A percentile compares a stretch with the other conserved stretches of the same genome.
Conservation (phyloP, 768 basidiomycete species). For the Boletus barrowsii region DNA sequence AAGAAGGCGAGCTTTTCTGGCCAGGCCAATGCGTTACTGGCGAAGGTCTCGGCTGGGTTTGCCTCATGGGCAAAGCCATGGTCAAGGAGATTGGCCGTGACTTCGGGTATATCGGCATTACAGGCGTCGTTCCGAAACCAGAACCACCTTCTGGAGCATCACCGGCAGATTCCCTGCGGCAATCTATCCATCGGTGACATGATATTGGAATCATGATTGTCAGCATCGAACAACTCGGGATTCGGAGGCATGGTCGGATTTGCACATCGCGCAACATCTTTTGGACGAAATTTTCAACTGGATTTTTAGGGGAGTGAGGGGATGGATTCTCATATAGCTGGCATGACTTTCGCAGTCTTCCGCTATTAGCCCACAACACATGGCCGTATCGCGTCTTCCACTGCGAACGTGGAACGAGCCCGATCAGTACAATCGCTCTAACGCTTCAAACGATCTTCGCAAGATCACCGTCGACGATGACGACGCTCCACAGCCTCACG, state of each 20-base stretch:
- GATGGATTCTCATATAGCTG: slow-evolving; percentile 16
- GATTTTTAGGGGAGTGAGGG: slow-evolving; percentile 14
- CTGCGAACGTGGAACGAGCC: slow-evolving; percentile 22
- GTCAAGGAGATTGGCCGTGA: slow-evolving; percentile 76
- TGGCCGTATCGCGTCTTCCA: slow-evolving; percentile 13
- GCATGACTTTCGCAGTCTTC: slow-evolving; percentile 10
- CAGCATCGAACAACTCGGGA: slow-evolving; percentile 25
- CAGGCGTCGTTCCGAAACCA: slow-evolving; percentile 71
- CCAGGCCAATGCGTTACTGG: slow-evolving; percentile 70
- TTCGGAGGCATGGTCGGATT: slow-evolving; percentile 26
- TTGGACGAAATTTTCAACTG: slow-evolving; percentile 28
- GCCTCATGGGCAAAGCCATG: slow-evolving; percentile 84
- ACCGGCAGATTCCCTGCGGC: slow-evolving; percentile 30
- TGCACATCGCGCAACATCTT: slow-evolving; percentile 20
- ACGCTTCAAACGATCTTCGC: slow-evolving; percentile 23
- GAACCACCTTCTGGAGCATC: slow-evolving; percentile 37
- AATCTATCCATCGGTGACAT: slow-evolving; percentile 32
- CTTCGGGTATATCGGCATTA: slow-evolving; percentile 68
- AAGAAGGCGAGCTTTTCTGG: slow-evolving; percentile 86
- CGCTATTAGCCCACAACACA: slow-evolving; percentile 4
- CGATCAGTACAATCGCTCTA: slow-evolving; percentile 17
- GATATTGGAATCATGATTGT: slow-evolving; percentile 14
- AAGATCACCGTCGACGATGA: slow-evolving; percentile 22
- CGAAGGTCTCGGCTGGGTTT: slow-evolving; percentile 85
- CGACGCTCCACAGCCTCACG: slow-evolving; percentile 16